Evolutionary conservation across 2,329 filamentous ascomycete species (phyloP), one percentile per base, ranked within the genome.

Genomic region (Botrytis sinoallii): DNA sequence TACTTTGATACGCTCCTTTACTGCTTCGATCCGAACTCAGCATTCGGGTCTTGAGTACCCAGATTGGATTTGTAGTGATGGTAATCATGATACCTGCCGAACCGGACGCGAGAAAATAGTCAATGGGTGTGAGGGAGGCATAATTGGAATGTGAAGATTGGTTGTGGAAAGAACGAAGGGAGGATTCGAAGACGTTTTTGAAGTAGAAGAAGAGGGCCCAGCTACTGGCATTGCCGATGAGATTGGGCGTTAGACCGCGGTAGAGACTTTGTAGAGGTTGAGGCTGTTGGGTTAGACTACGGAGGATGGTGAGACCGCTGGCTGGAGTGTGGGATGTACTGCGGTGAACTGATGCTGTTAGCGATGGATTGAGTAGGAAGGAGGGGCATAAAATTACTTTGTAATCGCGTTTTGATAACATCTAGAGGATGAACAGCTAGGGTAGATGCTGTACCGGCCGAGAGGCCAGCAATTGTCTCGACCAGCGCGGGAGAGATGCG

Each of bases 11-110:
- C 1, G 95, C 96, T 22, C 94, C 94, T 2, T 87, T 88, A 9
- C 90, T 87, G 72, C 88, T 86, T 68, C 89, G 88, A 77, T 96
- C 93, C 6, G 93, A 95, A 44, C 94, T 94, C 38, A 98, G 86
- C 94, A 99, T 98, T 76, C 96, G 92, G 14, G 95, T 98, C 85
- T 98, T 98, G 82, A 99, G 90, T 4, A 99, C 96, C 96, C 96
- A 99, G 79, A 99, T 91, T 3, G 96, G 96, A 81, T 98, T 98
- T 44, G 96, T 98, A 77, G 95, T 86, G 44, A 93, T 84, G 61
- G 95, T 92, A 2, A 94, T 97, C 59, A 93, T 83, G 29, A 92
- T 85, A 44, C 95, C 95, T 77, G 87, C 85, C 42, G 87, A 80
- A n/a, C 85, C 92, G 48, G 93, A 95, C 6, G 94, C 90, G 65